A percentile compares a stretch with the other conserved stretches of the same genome.
Conservation (phyloP, 257 asterid species). For the Scutellaria minor region DNA sequence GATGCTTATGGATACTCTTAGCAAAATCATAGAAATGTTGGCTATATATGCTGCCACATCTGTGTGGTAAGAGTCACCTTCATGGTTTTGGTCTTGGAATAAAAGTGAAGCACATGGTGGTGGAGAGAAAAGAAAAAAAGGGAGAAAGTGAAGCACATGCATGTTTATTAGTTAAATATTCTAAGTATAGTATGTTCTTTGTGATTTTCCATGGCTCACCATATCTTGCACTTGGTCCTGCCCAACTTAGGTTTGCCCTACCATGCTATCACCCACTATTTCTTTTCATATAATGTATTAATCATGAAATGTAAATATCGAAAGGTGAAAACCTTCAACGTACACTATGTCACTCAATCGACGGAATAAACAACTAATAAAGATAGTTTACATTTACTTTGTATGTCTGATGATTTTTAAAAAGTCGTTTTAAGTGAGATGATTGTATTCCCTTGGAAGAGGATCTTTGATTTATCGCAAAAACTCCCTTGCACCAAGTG, state of each 20-base stretch:
- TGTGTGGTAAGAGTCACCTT: not conserved
- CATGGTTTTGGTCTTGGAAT: constrained; percentile 11
- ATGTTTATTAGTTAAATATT: constrained; percentile 24
- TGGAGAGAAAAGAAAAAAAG: constrained; percentile 23
- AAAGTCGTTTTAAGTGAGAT: too few relatives aligned
- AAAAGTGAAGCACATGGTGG: constrained; percentile 39
- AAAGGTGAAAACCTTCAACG: too few relatives aligned
- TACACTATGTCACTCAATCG: too few relatives aligned
- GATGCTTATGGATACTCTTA: not conserved
- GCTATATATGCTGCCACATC: not conserved
- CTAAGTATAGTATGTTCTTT: constrained; percentile 21
- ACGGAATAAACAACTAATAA: too few relatives aligned
- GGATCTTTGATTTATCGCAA: too few relatives aligned
- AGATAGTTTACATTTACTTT: too few relatives aligned
- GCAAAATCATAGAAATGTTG: not conserved
- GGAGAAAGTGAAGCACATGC: constrained; percentile 40
- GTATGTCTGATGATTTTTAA: too few relatives aligned
- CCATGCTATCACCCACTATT: constrained; percentile 30
- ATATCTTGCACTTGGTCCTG: constrained; percentile 38
- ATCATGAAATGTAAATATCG: too few relatives aligned
- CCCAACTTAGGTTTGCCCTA: constrained; percentile 34
- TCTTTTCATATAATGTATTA: not conserved
- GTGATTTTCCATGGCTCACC: constrained; percentile 32
- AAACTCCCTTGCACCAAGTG: too few relatives aligned
- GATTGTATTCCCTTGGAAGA: too few relatives aligned